Base-by-base conservation (phyloP, 176 grass and related monocot species). In the Eleusine indica region DNA sequence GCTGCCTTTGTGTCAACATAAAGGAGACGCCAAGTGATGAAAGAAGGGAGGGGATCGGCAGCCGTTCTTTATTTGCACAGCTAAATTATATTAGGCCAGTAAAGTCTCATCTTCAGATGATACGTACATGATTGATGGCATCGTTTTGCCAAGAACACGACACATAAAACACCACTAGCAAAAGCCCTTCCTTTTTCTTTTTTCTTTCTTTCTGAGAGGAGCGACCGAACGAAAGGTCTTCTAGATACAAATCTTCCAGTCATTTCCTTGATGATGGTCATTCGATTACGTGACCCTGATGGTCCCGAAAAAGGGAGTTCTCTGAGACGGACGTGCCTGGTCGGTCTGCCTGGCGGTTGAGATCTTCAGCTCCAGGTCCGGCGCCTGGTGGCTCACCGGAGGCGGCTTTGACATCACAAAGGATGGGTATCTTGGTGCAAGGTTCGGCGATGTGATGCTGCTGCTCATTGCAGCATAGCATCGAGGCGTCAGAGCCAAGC, bases 341-440 rank as follows among this genome's bases (percentile, higher is more conserved):
- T 91, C 83, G 75, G 49, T 75, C 77, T 82, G 47, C 78, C 77
- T 82, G 47, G 80, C 60, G 14, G 88, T 76, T 21, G 92, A 86
- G 75, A 97, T 94, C 85, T 91, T 93, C 35, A 97, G 90, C 90
- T 97, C 87, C 81, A 97, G 86, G 70, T 97, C 87, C n/a, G 79
- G 90, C 42, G 54, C 35, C 71, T 88, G 78, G 32, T 82, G 74
- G 19, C 81, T 56, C 80, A 47, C 51, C 83, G 78, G 86, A 77
- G 47, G 60, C 18, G 47, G 61, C 32, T 82, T 87, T 25, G 69
- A 1, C 39, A 7, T 47, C 57, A 62, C 47, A 70, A 53, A 60
- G 71, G 87, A 58, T 40, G 84, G 86, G 38, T 35, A 68, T 41
- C 65, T 71, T 19, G 87, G 70, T 3, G 25, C 66, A 13, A 84